Percentiles rank a stretch among this genome's conserved stretches.
These are phyloP conservation scores for Penicillium sp. DNA, from an alignment of 2,329 filamentous ascomycete species.

Conservation along the genomic window DNA sequence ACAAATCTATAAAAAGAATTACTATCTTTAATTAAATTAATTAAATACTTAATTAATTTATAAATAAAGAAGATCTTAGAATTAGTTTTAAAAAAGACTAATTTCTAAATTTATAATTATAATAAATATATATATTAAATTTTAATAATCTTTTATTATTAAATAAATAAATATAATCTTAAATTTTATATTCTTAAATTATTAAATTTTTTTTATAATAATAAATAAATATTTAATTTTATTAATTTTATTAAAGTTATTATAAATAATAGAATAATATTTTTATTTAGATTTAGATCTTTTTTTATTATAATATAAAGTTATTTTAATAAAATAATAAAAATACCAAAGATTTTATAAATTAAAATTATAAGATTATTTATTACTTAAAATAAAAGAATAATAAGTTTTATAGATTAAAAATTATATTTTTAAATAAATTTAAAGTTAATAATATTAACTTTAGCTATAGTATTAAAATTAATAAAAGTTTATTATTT, in stretches of 20 bases:
- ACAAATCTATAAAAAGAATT: background rate
- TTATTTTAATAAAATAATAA: background rate
- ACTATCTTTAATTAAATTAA: background rate
- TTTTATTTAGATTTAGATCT: background rate
- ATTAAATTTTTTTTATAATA: background rate
- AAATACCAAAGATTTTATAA: background rate
- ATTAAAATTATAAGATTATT: too few species aligned
- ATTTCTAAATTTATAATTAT: too few species aligned
- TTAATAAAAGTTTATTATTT: too few species aligned
- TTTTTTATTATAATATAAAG: background rate
- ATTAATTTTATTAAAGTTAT: background rate
- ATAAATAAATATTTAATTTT: background rate
- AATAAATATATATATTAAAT: too few species aligned
- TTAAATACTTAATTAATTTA: background rate
- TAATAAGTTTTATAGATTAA: background rate
- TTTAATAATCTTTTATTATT: too few species aligned
- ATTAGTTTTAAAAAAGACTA: background rate
- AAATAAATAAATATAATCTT: too few species aligned
- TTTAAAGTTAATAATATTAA: background rate
- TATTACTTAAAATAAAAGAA: background rate
- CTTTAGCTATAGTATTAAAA: background rate
- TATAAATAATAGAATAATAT: too few species aligned
- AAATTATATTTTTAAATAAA: background rate
- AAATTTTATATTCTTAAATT: too few species aligned
- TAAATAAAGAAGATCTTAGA: background rate